Conservation (phyloP, 768 basidiomycete species). For the Leccinum rimulosum region DNA sequence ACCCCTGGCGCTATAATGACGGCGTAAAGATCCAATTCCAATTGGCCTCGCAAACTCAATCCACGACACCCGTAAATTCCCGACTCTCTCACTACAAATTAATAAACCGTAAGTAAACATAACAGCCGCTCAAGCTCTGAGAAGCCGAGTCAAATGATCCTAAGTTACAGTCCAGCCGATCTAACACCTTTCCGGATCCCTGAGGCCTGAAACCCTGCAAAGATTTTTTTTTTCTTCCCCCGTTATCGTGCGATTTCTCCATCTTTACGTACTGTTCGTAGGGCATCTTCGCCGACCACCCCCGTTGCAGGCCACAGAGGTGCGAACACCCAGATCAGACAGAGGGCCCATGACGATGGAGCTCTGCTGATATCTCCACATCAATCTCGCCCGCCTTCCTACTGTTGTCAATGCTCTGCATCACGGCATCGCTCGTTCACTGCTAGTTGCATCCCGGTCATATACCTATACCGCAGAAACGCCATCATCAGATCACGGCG, state of each 20-base stretch:
- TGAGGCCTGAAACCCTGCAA: background rate
- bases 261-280: background rate
- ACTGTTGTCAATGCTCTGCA: background rate
- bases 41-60: no score
- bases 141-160: background rate
- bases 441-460: background rate
- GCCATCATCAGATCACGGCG: background rate
- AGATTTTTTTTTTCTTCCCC: background rate
- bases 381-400: background rate
- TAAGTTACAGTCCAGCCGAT: background rate
- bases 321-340: no score
- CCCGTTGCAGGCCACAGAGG: background rate
- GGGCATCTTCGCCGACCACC: background rate
- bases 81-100: background rate
- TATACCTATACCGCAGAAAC: background rate
- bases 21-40: background rate
- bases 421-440: background rate
- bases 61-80: no score
- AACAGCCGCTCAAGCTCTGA: background rate
- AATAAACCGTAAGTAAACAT: background rate
- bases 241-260: background rate
- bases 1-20: background rate
- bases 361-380: no score
- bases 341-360: no score
- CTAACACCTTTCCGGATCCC: background rate